Conservation (phyloP, 352 stramenopile species). For the Phytophthora rubi region DNA sequence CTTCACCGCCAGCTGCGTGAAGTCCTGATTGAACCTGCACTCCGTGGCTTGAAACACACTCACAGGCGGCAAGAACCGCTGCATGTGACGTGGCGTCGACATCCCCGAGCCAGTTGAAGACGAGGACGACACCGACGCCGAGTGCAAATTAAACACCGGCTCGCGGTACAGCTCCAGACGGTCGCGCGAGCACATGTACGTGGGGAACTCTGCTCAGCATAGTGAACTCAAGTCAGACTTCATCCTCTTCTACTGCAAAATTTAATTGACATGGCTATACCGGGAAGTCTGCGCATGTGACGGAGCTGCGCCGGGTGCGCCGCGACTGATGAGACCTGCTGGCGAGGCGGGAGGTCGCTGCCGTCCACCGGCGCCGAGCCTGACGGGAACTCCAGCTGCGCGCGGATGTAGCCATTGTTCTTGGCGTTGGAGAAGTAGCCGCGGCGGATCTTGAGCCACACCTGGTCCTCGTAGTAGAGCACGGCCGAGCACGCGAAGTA, state of each 20-base stretch:
- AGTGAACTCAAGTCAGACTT: too few species aligned
- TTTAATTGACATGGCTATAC: constrained; percentile 33
- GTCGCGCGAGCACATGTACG: constrained; percentile 63
- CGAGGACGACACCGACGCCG: constrained; percentile 30
- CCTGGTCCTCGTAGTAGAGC: constrained; percentile 58
- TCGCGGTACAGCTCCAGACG: constrained; percentile 55
- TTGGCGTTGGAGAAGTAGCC: constrained; percentile 77
- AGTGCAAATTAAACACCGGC: constrained; percentile 54
- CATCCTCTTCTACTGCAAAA: too few species aligned
- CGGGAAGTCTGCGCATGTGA: constrained; percentile 56
- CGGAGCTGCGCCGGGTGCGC: constrained; percentile 50
- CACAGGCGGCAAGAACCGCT: constrained; percentile 61
- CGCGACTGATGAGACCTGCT: constrained; percentile 30
- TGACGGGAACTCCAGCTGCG: constrained; percentile 52
- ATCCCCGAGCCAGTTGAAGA: not conserved
- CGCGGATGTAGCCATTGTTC: constrained; percentile 75
- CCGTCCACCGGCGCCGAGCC: constrained; percentile 17
- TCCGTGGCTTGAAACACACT: constrained; percentile 79
- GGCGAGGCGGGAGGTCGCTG: constrained; percentile 38
- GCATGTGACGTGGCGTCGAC: constrained; percentile 33
- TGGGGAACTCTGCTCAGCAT: constrained; percentile 51
- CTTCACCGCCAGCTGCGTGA: constrained; percentile 71
- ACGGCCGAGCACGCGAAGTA: constrained; percentile 75
- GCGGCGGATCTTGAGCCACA: constrained; percentile 83
- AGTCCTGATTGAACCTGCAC: constrained; percentile 73